Conservation (phyloP, 495 filamentous ascomycete genomes). For the Chaetomidium leptoderma region DNA sequence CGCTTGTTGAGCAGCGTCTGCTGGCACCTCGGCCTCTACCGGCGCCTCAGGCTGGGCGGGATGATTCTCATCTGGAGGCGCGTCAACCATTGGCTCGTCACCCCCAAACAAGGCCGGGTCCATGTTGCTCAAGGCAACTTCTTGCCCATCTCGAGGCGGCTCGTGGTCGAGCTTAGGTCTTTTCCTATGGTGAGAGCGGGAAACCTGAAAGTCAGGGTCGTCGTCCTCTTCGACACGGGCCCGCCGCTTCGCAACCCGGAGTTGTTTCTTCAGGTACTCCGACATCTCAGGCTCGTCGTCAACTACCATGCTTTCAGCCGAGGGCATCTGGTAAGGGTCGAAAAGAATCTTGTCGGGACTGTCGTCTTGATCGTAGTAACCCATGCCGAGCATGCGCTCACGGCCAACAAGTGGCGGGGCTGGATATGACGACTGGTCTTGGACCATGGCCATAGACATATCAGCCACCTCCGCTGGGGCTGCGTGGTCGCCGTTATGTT, state of each 20-base stretch:
- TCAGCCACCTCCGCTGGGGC: constrained; percentile 26
- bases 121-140: constrained; percentile 36
- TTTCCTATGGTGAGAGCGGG: constrained; percentile 37
- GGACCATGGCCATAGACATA: constrained; percentile 26
- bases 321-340: constrained; percentile 45
- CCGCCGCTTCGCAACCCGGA: constrained; percentile 44
- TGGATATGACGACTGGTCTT: constrained; percentile 44
- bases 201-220: constrained; percentile 45
- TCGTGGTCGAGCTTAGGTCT: constrained; percentile 27
- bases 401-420: constrained; percentile 42
- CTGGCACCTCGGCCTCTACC: not conserved
- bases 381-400: constrained; percentile 51
- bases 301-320: constrained; percentile 33
- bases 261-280: constrained; percentile 46
- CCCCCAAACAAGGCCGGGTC: constrained; percentile 36
- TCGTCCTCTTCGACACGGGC: constrained; percentile 42
- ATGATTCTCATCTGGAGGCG: constrained; percentile 11
- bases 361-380: constrained; percentile 53
- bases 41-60: constrained; percentile 8
- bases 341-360: constrained; percentile 48
- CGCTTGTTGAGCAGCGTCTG: not conserved
- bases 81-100: constrained; percentile 22
- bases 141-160: constrained; percentile 19
- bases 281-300: constrained; percentile 42
- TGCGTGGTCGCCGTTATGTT: constrained; percentile 9